phyloP scores from a whole-genome alignment of 176 grass and related monocot genomes.

The Oryza meridionalis region DNA sequence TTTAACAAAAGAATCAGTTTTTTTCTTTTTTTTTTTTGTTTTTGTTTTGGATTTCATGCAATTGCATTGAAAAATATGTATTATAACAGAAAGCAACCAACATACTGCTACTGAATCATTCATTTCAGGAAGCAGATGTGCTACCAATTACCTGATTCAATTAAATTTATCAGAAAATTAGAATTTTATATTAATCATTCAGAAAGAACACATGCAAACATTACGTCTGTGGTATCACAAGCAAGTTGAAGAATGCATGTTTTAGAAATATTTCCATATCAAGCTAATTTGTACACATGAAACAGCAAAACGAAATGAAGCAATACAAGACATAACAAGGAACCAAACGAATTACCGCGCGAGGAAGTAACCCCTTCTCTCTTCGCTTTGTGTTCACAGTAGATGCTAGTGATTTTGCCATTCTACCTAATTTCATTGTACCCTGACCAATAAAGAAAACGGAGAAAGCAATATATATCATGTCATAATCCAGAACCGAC shows the following conservation, averaged over 20 bases:
- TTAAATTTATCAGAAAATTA: background rate
- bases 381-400: conserved; percentile 81
- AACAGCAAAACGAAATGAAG: background rate
- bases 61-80: background rate
- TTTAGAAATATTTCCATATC: background rate
- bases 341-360: conserved; percentile 60
- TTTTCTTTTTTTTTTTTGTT: too few relatives aligned
- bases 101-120: conserved; percentile 11
- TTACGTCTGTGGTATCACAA: conserved; percentile 3
- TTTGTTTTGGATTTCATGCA: background rate
- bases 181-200: background rate
- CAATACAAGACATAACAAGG: conserved; percentile 35
- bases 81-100: background rate
- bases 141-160: conserved; percentile 10
- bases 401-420: conserved; percentile 86
- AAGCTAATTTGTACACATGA: conserved; percentile 12
- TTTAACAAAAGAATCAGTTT: background rate
- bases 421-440: conserved; percentile 89
- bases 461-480: conserved; percentile 1
- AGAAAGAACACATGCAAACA: background rate
- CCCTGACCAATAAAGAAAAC: conserved; percentile 56
- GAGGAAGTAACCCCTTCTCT: conserved; percentile 94
- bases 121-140: conserved; percentile 14
- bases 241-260: background rate
- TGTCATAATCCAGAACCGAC: background rate